Conservation (phyloP, 305 asterid species). For the Rubia tinctorum region DNA sequence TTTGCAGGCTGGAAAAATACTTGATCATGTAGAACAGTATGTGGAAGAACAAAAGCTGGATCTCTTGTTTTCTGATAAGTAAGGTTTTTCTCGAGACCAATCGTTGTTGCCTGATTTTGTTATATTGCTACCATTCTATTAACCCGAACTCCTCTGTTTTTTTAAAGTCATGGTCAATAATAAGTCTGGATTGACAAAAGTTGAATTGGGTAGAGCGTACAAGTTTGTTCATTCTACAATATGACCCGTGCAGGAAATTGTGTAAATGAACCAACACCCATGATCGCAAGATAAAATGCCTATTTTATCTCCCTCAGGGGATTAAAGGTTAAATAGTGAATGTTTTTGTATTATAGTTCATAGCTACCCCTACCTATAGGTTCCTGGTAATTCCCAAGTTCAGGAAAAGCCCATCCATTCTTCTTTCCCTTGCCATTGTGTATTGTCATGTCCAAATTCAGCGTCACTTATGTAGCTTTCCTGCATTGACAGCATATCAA, state of each 20-base stretch:
- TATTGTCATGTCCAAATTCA: background rate
- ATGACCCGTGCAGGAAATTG: background rate
- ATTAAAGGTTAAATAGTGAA: background rate
- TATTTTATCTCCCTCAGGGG: background rate
- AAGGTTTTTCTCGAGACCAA: conserved; percentile 23
- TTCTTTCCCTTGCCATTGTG: background rate
- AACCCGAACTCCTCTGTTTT: background rate
- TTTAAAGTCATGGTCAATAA: background rate
- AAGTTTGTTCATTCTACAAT: background rate
- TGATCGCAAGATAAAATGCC: background rate
- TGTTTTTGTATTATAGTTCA: background rate
- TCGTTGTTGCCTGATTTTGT: conserved; percentile 10
- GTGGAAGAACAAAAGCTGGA: conserved; percentile 75
- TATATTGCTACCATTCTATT: background rate
- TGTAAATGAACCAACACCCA: background rate
- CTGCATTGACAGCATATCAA: background rate
- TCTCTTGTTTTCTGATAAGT: conserved; percentile 52
- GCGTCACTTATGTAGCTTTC: background rate
- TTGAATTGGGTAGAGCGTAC: background rate
- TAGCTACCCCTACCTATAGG: background rate
- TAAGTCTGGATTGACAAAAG: background rate
- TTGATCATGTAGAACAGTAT: conserved; percentile 71
- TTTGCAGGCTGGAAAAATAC: conserved; percentile 55
- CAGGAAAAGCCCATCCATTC: background rate
- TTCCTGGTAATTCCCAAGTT: background rate